Evolutionary conservation across 2,329 filamentous ascomycete species (phyloP).

Genomic region (Paracorniculantispora psalliotae): DNA sequence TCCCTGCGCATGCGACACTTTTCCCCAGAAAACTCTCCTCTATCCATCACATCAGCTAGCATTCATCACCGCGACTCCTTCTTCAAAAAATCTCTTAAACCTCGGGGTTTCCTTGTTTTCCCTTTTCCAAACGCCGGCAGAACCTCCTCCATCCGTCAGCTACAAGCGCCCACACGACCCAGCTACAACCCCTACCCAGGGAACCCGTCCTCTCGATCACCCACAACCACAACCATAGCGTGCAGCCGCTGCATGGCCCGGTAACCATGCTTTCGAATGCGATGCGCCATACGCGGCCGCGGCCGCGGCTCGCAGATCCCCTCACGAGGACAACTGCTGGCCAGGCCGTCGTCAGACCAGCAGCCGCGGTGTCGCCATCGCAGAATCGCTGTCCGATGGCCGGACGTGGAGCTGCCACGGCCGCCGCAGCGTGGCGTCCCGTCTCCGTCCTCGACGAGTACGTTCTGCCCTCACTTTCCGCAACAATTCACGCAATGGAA

Average conservation of each 20-base stretch:
- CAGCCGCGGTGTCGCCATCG: neutral
- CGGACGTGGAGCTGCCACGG: constrained; percentile 12
- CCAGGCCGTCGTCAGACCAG: neutral
- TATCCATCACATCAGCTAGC: neutral
- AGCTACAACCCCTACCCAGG: neutral
- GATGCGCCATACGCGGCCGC: constrained; percentile 32
- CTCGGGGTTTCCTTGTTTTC: neutral
- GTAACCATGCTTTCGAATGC: constrained; percentile 30
- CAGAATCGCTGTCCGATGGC: neutral
- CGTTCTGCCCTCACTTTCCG: constrained; percentile 20
- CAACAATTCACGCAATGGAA: neutral
- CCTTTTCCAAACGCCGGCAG: neutral
- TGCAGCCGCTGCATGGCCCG: constrained; percentile 4
- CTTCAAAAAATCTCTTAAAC: neutral
- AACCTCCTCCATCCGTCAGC: neutral
- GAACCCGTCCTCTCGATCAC: neutral
- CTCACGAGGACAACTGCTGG: neutral
- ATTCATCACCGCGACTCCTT: neutral
- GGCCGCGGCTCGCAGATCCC: constrained; percentile 17
- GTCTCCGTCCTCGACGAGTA: constrained; percentile 62
- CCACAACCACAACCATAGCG: neutral
- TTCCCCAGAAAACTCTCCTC: neutral
- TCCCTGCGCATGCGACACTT: neutral
- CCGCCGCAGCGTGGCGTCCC: constrained; percentile 46
- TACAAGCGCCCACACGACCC: neutral